Base-by-base conservation (phyloP, 768 basidiomycete genomes). In the Heimioporus sp. region DNA sequence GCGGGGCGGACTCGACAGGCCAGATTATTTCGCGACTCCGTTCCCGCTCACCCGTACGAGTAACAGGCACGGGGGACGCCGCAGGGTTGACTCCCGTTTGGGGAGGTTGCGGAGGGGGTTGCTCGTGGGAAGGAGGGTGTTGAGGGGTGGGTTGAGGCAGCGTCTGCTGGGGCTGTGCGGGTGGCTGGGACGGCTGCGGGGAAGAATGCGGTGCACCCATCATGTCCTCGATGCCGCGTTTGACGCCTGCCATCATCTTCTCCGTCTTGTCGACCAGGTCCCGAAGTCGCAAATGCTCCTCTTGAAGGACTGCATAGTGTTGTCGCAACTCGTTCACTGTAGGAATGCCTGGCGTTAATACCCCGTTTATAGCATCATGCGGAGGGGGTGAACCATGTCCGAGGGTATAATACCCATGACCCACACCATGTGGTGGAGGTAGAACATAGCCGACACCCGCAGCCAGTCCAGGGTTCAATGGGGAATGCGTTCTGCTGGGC, bases 181-280 rank as follows among this genome's bases (percentile, higher is more conserved):
- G 63, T 11, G 55, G 43, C 20, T 51, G 63, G 17, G 64, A 52
- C 0, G 55, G 50, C 61, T 60, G 63, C 5, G 60, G 51, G 38
- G 65, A 44, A 30, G 59, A 63, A 42, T 59, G 71, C 45, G 66
- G 57, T 35, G 56, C 57, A 40, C 58, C 77, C 58, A 80, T 74
- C 80, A 89, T 83, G 65, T 92, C 89, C 49, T 91, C 90, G 59
- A 92, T 73, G 20, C 83, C 86, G 58, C 83, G 78, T 74, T 83
- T 83, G 64, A 92, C 73, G 20, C 83, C 82, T 35, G 72, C 76
- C 77, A 92, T 82, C 72, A 92, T 68, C 65, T 78, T 70, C 48
- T 91, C 86, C 60, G 90, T 92, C 70, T 76, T 80, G 57, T 84
- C 80, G 52, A 90, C 68, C 81, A 92, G 76, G 64, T 88, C 88